Evolutionary conservation across 1,284 basidiomycete genomes (phyloP), one percentile per base, ranked within the genome.

Genomic region (Cryptococcus neoformans): DNA sequence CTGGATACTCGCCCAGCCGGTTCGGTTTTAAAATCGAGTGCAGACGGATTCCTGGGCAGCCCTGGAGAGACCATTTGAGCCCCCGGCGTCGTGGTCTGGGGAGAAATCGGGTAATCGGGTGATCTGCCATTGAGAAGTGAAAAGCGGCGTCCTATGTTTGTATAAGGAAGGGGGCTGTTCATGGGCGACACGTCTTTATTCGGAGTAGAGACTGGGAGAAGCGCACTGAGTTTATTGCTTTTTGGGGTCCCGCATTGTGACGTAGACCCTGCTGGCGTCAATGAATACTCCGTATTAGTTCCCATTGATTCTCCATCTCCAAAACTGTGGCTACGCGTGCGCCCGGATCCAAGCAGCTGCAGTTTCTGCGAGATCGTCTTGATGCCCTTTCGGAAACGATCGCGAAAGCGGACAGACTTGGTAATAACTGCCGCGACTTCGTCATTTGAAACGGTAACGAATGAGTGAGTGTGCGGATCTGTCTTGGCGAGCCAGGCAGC

Each of bases 401-500:
- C 70, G 4, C 72, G 60, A 53, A 78, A 70, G 5, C 66, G 62
- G 7, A 62, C 62, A 2, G 67, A 67, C 17, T 66, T 69, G 34
- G 73, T 79, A 49, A 91, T 84, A 7, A 91, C 92, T 17, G 84
- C 85, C 21, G 83, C 84, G 3, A 92, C 87, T 64, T 96, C 94
- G 55, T 85, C 85, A n/a, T 84, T 83, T 0, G 89, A 88, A 36
- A 95, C 87, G 53, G 83, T 80, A 53, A 89, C 83, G 44, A 81
- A 82, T 12, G 83, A 81, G 54, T 81, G 80, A 45, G 81, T 82
- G 51, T 81, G 80, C 2, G 85, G 85, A 49, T 86, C 85, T 1
- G 91, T 95, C 54, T 86, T 83, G 12, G 81, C 76, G 7, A 94
- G 82, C 93, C 94, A 97, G n/a, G 82, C 80, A 0, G 84, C 80